Evolutionary conservation across 805 yeast genomes (phyloP).

Genomic region (Sugiyamaella qingdaonensis): DNA sequence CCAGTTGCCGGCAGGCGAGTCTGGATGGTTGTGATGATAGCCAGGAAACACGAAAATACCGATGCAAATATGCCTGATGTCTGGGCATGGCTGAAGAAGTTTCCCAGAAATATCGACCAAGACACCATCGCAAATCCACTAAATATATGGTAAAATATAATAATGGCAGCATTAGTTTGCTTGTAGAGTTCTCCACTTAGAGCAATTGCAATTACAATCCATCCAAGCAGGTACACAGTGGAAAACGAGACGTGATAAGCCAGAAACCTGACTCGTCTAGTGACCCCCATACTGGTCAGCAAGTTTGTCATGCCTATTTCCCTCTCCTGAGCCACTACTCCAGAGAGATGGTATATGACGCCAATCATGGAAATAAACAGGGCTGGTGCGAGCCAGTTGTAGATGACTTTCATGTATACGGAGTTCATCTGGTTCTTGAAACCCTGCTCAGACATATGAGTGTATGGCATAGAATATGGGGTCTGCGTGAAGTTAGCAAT

Average conservation of each 20-base stretch:
- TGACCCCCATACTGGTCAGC: conserved; percentile 32
- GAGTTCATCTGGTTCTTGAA: conserved; percentile 26
- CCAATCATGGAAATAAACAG: conserved; percentile 35
- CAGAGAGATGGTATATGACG: conserved; percentile 34
- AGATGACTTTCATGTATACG: conserved; percentile 26
- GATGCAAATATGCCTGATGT: conserved; percentile 34
- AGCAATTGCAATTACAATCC: conserved; percentile 31
- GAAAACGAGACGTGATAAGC: conserved; percentile 30
- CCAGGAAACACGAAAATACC: conserved; percentile 31
- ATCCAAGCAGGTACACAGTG: conserved; percentile 30
- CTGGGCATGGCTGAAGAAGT: conserved; percentile 31
- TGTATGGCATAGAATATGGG: conserved; percentile 31
- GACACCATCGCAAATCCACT: conserved; percentile 32
- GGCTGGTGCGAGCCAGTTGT: conserved; percentile 33
- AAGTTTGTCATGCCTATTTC: conserved; percentile 31
- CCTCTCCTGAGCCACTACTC: conserved; percentile 32
- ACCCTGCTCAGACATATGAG: conserved; percentile 26
- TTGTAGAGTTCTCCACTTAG: conserved; percentile 25
- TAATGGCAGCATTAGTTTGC: conserved; percentile 25
- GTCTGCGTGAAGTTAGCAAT: conserved; percentile 26
- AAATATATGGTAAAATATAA: conserved; percentile 31
- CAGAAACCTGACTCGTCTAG: conserved; percentile 26
- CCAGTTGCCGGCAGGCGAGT: conserved; percentile 24
- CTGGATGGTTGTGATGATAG: conserved; percentile 32
- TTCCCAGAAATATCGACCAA: conserved; percentile 30